These are phyloP conservation scores for Gastrolobium villosum DNA, from an alignment of 306 rosid genomes.

Conservation along the genomic window DNA sequence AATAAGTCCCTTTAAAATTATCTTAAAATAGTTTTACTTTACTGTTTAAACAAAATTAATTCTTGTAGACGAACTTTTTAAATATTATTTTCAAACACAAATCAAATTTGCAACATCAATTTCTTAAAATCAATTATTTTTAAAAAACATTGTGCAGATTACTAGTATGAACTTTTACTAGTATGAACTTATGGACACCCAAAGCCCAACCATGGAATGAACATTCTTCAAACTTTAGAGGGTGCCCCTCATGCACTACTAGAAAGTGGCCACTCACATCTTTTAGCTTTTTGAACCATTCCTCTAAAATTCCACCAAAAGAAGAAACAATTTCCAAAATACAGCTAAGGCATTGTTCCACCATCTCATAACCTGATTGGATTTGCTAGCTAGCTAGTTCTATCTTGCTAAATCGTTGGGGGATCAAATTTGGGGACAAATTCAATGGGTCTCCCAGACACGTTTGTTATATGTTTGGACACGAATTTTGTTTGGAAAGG, in stretches of 20 bases:
- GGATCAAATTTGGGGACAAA: too few species aligned
- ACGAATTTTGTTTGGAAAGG: constrained; percentile 37
- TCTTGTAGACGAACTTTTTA: too few species aligned
- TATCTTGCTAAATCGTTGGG: background rate
- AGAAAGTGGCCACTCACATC: constrained; percentile 32
- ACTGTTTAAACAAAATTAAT: too few species aligned
- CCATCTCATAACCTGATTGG: constrained; percentile 37
- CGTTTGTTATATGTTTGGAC: constrained; percentile 54
- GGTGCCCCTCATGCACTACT: constrained; percentile 16
- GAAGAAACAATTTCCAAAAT: constrained; percentile 43
- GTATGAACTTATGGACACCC: background rate
- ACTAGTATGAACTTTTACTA: too few species aligned
- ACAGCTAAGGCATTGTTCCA: constrained; percentile 46
- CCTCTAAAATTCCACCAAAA: constrained; percentile 39
- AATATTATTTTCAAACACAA: too few species aligned
- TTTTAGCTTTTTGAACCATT: constrained; percentile 27
- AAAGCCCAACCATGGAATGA: constrained; percentile 40
- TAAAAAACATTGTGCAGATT: too few species aligned
- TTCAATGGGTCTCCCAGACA: constrained; percentile 50
- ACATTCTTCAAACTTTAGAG: constrained; percentile 31
- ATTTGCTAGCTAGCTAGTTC: constrained; percentile 38
- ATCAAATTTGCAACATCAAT: too few species aligned
- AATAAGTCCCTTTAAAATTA: too few species aligned
- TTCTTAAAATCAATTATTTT: too few species aligned
- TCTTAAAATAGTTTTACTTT: too few species aligned